A percentile compares a stretch with the other conserved stretches of the same genome.
Evolutionary conservation across 805 yeast species (phyloP).

Genomic region (Saccharomycopsis sp.): DNA sequence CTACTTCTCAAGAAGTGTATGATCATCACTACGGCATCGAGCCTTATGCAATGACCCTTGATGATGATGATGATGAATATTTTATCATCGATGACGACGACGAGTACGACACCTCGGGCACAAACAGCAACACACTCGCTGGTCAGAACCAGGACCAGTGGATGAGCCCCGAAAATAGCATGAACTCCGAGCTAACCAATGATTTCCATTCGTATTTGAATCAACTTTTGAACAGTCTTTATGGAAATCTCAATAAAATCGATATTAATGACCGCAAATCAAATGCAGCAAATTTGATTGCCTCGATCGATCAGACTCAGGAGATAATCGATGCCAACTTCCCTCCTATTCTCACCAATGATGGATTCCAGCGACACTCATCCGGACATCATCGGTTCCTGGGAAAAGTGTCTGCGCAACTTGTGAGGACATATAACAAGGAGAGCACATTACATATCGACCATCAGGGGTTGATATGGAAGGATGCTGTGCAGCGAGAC

Average conservation of each 20-base stretch:
- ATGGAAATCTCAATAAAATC: neutral
- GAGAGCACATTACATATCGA: conserved; percentile 22
- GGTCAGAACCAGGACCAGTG: neutral
- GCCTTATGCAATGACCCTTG: neutral
- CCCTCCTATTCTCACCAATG: neutral
- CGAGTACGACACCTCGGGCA: neutral
- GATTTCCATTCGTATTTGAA: conserved; percentile 7
- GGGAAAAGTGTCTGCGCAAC: neutral
- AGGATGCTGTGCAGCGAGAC: conserved; percentile 22
- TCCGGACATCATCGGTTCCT: neutral
- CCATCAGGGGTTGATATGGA: conserved; percentile 30
- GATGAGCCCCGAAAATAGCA: conserved; percentile 8
- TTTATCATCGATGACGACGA: neutral
- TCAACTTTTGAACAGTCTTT: conserved; percentile 4
- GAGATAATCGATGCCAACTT: conserved; percentile 11
- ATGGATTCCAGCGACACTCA: neutral
- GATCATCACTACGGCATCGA: neutral
- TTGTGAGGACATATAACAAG: neutral
- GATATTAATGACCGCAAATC: neutral
- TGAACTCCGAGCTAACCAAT: conserved; percentile 12
- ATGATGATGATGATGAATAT: neutral
- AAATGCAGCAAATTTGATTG: conserved; percentile 1
- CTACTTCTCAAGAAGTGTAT: neutral
- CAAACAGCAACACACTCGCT: neutral
- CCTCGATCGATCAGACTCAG: conserved; percentile 6